A percentile compares a stretch with the other conserved stretches of the same genome.
These are phyloP conservation scores for Penicillium mononematosum DNA, from an alignment of 495 filamentous ascomycete genomes.

Conservation along the genomic window DNA sequence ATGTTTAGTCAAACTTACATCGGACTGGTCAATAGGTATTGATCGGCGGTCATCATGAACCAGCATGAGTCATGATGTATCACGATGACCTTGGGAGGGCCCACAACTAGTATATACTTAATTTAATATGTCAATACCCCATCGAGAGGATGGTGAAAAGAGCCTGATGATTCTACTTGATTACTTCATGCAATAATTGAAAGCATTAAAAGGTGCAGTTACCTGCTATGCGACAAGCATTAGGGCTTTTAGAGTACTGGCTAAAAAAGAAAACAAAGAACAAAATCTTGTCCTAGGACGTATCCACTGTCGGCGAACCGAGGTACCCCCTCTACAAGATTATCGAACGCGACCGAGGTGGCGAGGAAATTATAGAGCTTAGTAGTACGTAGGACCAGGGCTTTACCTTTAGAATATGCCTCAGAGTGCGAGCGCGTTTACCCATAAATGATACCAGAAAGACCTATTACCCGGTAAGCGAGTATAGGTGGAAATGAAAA, in stretches of 20 bases:
- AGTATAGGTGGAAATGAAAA: not conserved
- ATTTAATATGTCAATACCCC: no score
- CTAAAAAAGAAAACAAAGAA: no score
- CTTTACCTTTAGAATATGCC: not conserved
- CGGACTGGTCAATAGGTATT: constrained; percentile 7
- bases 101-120: no score
- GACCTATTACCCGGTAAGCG: not conserved
- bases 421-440: not conserved
- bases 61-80: constrained; percentile 24
- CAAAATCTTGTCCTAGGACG: not conserved
- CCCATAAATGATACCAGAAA: not conserved
- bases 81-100: not conserved
- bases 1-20: not conserved
- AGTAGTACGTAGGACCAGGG: not conserved
- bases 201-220: no score
- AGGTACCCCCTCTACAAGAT: not conserved
- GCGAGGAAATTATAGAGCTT: not conserved
- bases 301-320: not conserved
- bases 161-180: no score
- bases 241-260: no score
- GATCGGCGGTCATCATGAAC: constrained; percentile 11
- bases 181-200: no score
- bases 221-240: no score
- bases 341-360: not conserved
- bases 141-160: no score